A percentile compares a stretch with the other conserved stretches of the same genome.
Conservation (phyloP, 352 stramenopile species). For the Globisporangium cederbergense region DNA sequence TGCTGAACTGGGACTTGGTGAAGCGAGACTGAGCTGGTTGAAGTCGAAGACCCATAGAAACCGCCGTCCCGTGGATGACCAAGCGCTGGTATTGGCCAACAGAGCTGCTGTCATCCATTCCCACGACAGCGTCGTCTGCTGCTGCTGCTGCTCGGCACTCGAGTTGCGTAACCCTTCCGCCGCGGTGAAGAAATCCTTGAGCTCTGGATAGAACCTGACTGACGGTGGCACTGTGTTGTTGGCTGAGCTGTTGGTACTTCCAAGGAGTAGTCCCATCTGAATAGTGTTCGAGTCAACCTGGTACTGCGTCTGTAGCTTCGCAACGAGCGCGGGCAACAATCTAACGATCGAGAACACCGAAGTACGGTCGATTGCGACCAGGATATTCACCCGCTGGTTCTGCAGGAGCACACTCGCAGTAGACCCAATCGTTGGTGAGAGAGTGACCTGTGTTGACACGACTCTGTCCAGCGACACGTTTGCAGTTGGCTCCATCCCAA, state of each 20-base stretch:
- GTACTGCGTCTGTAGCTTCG: conserved; percentile 36
- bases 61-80: conserved; percentile 26
- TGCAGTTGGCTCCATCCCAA: conserved; percentile 13
- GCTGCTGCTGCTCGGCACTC: not conserved
- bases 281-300: conserved; percentile 19
- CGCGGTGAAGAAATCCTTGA: conserved; percentile 22
- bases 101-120: conserved; percentile 7
- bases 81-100: conserved; percentile 14
- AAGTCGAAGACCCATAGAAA: conserved; percentile 19
- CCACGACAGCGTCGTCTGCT: conserved; percentile 7
- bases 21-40: conserved; percentile 13
- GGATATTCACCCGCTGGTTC: conserved; percentile 37
- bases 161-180: conserved; percentile 7
- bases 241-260: conserved; percentile 11
- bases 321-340: conserved; percentile 35
- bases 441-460: conserved; percentile 26
- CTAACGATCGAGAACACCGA: conserved; percentile 20
- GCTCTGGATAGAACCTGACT: conserved; percentile 8
- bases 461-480: conserved; percentile 33
- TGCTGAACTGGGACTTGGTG: conserved; percentile 1
- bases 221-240: not conserved
- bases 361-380: conserved; percentile 42
- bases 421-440: conserved; percentile 21
- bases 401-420: conserved; percentile 18
- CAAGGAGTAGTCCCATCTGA: conserved; percentile 28